phyloP scores from a whole-genome alignment of 257 asterid species.

The Henckelia pumila region DNA sequence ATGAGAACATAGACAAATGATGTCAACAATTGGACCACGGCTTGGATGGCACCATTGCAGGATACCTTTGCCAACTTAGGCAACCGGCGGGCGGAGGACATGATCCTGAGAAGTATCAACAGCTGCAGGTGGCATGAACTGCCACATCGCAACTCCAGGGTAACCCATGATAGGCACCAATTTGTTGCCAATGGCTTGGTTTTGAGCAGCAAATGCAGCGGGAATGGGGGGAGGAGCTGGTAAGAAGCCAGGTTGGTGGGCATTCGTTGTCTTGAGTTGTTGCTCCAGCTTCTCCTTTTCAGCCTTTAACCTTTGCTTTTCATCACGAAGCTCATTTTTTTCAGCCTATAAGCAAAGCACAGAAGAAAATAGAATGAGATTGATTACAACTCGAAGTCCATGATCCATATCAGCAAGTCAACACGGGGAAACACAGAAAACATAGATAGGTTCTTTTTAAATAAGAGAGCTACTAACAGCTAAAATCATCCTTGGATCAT shows the following conservation, averaged over 20 bases:
- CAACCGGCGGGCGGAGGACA: conserved; percentile 77
- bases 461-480: not conserved
- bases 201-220: conserved; percentile 58
- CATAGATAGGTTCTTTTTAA: not conserved
- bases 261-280: conserved; percentile 53
- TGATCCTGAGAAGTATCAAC: conserved; percentile 86
- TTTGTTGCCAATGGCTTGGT: conserved; percentile 55
- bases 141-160: conserved; percentile 89
- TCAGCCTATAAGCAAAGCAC: conserved; percentile 40
- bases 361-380: not conserved
- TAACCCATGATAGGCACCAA: conserved; percentile 66
- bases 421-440: not conserved
- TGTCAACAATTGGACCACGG: conserved; percentile 22
- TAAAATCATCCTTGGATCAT: not conserved
- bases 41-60: conserved; percentile 14
- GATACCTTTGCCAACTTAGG: conserved; percentile 37
- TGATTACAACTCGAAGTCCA: not conserved
- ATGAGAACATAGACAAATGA: conserved; percentile 30
- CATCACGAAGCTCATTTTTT: conserved; percentile 75
- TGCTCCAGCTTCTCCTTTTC: conserved; percentile 80
- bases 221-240: conserved; percentile 55
- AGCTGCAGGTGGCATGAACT: conserved; percentile 87
- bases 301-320: conserved; percentile 67
- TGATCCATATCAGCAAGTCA: not conserved
- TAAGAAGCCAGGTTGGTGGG: conserved; percentile 45